Evolutionary conservation across 768 basidiomycete species (phyloP), one percentile per base, ranked within the genome.

Genomic region (Leccinellum albellum): DNA sequence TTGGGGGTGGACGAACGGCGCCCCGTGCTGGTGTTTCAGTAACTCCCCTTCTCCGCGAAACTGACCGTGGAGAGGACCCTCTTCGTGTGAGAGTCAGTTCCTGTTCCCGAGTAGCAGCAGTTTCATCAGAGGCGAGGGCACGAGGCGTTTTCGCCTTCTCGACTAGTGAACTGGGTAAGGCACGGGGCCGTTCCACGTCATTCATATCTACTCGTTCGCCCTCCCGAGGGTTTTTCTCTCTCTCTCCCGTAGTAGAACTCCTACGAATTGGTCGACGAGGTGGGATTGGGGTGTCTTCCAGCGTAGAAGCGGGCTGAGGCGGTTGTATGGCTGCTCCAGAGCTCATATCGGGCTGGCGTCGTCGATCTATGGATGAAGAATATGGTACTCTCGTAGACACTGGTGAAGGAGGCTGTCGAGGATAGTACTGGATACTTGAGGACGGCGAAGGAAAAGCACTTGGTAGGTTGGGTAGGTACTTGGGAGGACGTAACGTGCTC

Each of bases 401-500:
- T 23, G 74, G 70, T 33, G 73, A 71, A 51, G 71, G 66, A 15
- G 79, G 71, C 10, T 79, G 74, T 6, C 77, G 73, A 26, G 72
- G 64, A 44, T 72, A 70, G 46, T 75, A 68, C 52, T 78, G 79
- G 53, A 70, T 66, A 60, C 56, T 68, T 20, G 73, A 74, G 33
- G 82, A 78, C n/a, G 67, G 31, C 1, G 57, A 53, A 12, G 51
- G 66, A 65, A 58, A 77, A 70, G 59, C 53, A 68, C 61, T 54
- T 52, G 63, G 58, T 57, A 65, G 53, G 64, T 68, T 64, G 13
- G 73, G 63, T 15, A 50, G 28, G 53, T 57, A 64, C 52, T 76
- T 73, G 40, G 75, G 72, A 32, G 79, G 72, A 44, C 81, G 77
- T 33, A 78, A 64, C 33, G 78, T 74, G 35, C 53, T 84, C 79